Evolutionary conservation across 768 basidiomycete species (phyloP), one percentile per base, ranked within the genome.

Genomic region (Boletus vermiculosoides): DNA sequence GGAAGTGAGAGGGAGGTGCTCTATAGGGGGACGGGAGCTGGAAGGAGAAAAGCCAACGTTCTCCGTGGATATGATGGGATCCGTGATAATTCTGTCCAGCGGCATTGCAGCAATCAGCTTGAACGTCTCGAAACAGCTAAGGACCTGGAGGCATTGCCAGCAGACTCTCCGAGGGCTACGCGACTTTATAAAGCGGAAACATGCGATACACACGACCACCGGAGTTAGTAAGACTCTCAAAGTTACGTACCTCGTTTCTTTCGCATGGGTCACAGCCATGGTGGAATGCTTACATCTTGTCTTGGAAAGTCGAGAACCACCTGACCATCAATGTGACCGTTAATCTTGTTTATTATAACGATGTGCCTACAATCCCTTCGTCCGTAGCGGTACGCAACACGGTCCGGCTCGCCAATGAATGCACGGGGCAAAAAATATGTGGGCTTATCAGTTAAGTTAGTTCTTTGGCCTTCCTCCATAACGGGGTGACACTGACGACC

Each of bases 31-130:
- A 10, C 34, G 53, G 18, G 70, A 57, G 48, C 10, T 11, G 9
- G 62, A 52, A 36, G 70, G 68, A 33, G 72, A 59, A 60, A 72
- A 72, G 4, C 59, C 22, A 18, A 56, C 54, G 56, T 73, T 73
- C 54, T 72, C 72, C 37, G 70, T 68, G 15, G 72, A 73, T 45
- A 72, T 73, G 50, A 72, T 72, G 39, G 72, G 72, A 49, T 72
- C 71, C 0, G 70, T 71, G 46, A 64, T 45, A 28, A 70, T 73
- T 44, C 71, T 71, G 58, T 73, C 72, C 41, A 70, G 60, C 10
- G 57, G 50, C 70, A 72, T 68, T 2, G 57, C 18, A 22, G 33
- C 49, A 45, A 45, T 56, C 36, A 34, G 41, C 20, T 49, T 50
- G 50, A 41, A 28, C 18, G 44, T 23, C 4, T 45, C 37, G 8